Percentiles rank a stretch among this genome's conserved stretches.
phyloP scores from a whole-genome alignment of 306 rosid species.

The Inga oerstediana region DNA sequence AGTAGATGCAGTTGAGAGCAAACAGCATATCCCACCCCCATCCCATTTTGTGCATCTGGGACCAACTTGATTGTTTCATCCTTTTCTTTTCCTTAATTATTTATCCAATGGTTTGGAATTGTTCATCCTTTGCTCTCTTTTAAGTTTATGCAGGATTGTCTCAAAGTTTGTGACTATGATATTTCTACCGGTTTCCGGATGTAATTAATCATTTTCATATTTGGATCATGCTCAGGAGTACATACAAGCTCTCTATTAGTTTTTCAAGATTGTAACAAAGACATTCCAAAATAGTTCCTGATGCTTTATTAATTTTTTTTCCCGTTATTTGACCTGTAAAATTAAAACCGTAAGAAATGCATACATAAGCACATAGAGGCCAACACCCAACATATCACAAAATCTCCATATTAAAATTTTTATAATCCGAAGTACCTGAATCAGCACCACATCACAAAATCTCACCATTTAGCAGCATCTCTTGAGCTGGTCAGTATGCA shows the following conservation, averaged over 20 bases:
- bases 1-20: background rate
- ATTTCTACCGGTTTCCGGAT: background rate
- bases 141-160: background rate
- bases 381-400: background rate
- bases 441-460: constrained; percentile 24
- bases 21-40: background rate
- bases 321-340: background rate
- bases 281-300: constrained; percentile 17
- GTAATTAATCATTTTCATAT: constrained; percentile 3
- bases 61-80: background rate
- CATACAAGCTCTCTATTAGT: background rate
- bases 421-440: constrained; percentile 35
- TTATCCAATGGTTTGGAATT: background rate
- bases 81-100: background rate
- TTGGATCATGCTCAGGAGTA: constrained; percentile 12
- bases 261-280: constrained; percentile 1
- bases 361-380: constrained; percentile 13
- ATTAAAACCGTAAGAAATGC: background rate
- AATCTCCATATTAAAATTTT: constrained; percentile 5
- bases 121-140: background rate
- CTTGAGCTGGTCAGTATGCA: constrained; percentile 1
- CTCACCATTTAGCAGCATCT: constrained; percentile 16
- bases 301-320: background rate
- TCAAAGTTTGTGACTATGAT: background rate
- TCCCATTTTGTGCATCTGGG: background rate